Conservation (phyloP, 164 flowering plant genomes). For the Chimonanthus praecox region DNA sequence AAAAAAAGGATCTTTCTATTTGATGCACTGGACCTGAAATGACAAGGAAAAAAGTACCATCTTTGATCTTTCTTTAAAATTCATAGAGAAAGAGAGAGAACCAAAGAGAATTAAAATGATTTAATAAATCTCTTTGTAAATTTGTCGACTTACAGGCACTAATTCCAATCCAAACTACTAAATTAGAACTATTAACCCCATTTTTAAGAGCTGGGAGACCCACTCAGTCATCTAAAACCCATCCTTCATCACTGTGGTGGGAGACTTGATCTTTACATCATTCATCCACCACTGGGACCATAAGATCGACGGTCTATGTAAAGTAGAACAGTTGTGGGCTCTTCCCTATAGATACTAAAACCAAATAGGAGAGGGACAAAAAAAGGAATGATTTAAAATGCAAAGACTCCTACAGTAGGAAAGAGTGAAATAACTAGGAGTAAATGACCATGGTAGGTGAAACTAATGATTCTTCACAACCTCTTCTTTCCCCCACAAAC, state of each 20-base stretch:
- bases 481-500: constrained; percentile 11
- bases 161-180: too few species aligned
- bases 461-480: constrained; percentile 20
- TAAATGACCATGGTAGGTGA: constrained; percentile 20
- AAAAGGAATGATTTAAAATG: neutral
- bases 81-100: neutral
- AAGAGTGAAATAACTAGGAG: neutral
- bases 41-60: too few species aligned
- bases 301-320: neutral
- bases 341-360: neutral
- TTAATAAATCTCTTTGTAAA: too few species aligned
- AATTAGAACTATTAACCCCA: too few species aligned
- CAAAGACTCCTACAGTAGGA: neutral
- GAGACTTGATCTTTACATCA: too few species aligned
- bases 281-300: neutral
- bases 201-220: too few species aligned
- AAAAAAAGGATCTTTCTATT: too few species aligned
- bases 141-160: too few species aligned
- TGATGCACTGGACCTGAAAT: too few species aligned
- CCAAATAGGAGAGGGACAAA: neutral
- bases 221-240: too few species aligned
- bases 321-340: neutral
- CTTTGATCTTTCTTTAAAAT: too few species aligned
- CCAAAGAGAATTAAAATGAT: neutral
- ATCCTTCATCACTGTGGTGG: too few species aligned